Percentiles rank a stretch among this genome's conserved stretches.
Evolutionary conservation across 1,139 yeast genomes (phyloP).

Genomic region (Suhomyces bolitotheri): DNA sequence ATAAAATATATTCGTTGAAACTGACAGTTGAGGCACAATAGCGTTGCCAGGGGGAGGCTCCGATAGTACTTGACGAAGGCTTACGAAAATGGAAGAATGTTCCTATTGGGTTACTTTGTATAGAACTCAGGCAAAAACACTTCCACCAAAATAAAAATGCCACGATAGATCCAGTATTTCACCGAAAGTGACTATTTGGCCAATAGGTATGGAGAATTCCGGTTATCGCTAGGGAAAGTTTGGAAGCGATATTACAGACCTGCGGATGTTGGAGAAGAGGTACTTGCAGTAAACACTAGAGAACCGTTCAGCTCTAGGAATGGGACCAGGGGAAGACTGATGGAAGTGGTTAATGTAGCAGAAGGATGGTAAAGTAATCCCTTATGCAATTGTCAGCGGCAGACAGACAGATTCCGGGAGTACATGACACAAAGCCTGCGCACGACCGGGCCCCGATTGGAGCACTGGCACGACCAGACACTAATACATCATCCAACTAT

Average conservation of each 20-base stretch:
- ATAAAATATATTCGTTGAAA: too few relatives aligned
- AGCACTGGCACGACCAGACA: slow-evolving; percentile 3
- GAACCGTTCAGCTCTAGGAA: slow-evolving; percentile 5
- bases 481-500: too few relatives aligned
- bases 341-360: slow-evolving; percentile 4
- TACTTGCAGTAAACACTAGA: slow-evolving; percentile 1
- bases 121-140: too few relatives aligned
- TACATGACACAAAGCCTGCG: slow-evolving; percentile 10
- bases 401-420: slow-evolving; percentile 6
- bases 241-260: neutral
- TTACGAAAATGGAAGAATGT: too few relatives aligned
- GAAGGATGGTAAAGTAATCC: slow-evolving; percentile 7
- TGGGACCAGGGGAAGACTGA: slow-evolving; percentile 8
- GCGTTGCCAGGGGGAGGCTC: slow-evolving; percentile 1
- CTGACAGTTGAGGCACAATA: too few relatives aligned
- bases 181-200: neutral
- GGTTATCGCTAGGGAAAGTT: neutral
- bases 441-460: slow-evolving; percentile 3
- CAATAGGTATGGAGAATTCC: neutral
- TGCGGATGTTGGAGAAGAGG: neutral
- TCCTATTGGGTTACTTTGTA: too few relatives aligned
- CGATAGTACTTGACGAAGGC: neutral
- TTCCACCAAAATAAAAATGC: too few relatives aligned
- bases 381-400: slow-evolving; percentile 11
- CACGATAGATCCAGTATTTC: too few relatives aligned